A percentile compares a stretch with the other conserved stretches of the same genome.
These are phyloP conservation scores for Simmondsia chinensis DNA, from an alignment of 148 eudicot species.

Conservation along the genomic window DNA sequence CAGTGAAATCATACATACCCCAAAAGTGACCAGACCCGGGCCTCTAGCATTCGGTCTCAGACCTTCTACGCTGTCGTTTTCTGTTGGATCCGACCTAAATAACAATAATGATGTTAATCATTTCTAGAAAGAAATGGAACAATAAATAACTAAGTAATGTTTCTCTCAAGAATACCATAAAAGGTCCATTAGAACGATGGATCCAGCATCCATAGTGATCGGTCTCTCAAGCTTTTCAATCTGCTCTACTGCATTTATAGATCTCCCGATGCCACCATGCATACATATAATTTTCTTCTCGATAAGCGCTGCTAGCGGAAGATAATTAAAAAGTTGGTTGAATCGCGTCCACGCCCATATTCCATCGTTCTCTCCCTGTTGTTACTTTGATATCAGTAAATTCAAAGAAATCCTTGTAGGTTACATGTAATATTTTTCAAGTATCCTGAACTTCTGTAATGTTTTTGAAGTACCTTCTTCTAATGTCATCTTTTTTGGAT, in stretches of 20 bases:
- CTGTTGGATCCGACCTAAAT: conserved; percentile 99
- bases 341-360: conserved; percentile 98
- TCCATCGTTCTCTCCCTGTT: conserved; percentile 93
- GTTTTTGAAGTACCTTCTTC: no score
- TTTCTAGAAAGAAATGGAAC: neutral
- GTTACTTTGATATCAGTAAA: conserved; percentile 13
- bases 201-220: conserved; percentile 95
- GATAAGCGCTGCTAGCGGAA: conserved; percentile 92
- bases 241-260: conserved; percentile 86
- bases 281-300: conserved; percentile 96
- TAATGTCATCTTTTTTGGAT: no score
- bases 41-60: conserved; percentile 96
- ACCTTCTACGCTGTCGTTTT: conserved; percentile 93
- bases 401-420: neutral
- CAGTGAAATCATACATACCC: conserved; percentile 49
- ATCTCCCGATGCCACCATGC: conserved; percentile 99
- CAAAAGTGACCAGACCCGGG: conserved; percentile 91
- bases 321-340: conserved; percentile 91
- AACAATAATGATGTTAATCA: conserved; percentile 7
- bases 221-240: conserved; percentile 96
- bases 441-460: no score
- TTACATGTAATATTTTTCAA: no score
- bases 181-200: conserved; percentile 88
- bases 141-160: conserved; percentile 2
- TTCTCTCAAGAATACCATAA: conserved; percentile 46